A percentile compares a stretch with the other conserved stretches of the same genome.
These are phyloP conservation scores for Lichina pygmaea DNA, from an alignment of 495 filamentous ascomycete species.

Conservation along the genomic window DNA sequence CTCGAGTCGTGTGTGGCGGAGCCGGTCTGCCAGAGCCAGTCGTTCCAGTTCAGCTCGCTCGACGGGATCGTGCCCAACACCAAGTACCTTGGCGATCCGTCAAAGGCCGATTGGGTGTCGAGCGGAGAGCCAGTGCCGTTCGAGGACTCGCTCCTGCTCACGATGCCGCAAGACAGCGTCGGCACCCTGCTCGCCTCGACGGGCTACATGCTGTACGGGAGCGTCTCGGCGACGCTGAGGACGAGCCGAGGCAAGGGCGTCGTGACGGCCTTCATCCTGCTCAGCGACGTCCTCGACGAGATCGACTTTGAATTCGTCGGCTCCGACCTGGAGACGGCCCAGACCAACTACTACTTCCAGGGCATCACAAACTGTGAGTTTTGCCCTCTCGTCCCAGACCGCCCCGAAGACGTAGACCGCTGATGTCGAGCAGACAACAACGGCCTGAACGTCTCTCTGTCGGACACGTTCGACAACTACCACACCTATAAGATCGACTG, in stretches of 20 bases:
- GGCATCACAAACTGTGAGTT: slow-evolving; percentile 73
- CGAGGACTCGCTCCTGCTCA: slow-evolving; percentile 42
- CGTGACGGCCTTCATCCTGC: slow-evolving; percentile 82
- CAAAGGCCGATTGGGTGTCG: slow-evolving; percentile 61
- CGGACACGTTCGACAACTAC: slow-evolving; percentile 49
- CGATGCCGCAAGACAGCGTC: slow-evolving; percentile 55
- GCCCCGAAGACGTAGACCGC: background rate
- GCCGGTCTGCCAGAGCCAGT: slow-evolving; percentile 50
- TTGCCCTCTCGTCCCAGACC: background rate
- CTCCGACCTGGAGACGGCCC: slow-evolving; percentile 41
- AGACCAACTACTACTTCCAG: slow-evolving; percentile 95
- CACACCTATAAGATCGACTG: slow-evolving; percentile 90
- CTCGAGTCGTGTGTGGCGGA: slow-evolving; percentile 69
- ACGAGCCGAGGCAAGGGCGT: slow-evolving; percentile 66
- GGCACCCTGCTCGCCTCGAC: slow-evolving; percentile 78
- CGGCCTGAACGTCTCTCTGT: slow-evolving; percentile 35
- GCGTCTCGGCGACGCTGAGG: slow-evolving; percentile 63
- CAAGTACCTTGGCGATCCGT: slow-evolving; percentile 65
- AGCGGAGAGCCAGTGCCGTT: slow-evolving; percentile 44
- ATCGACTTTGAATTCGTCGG: slow-evolving; percentile 95
- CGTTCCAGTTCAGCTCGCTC: slow-evolving; percentile 43
- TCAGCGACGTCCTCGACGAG: slow-evolving; percentile 89
- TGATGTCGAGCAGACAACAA: slow-evolving; percentile 31
- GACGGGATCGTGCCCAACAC: slow-evolving; percentile 39
- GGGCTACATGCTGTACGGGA: slow-evolving; percentile 92